Evolutionary conservation across 371 early-diverging fungal genomes (phyloP), one percentile per base, ranked within the genome.

Genomic region (Mortierella sp.): DNA sequence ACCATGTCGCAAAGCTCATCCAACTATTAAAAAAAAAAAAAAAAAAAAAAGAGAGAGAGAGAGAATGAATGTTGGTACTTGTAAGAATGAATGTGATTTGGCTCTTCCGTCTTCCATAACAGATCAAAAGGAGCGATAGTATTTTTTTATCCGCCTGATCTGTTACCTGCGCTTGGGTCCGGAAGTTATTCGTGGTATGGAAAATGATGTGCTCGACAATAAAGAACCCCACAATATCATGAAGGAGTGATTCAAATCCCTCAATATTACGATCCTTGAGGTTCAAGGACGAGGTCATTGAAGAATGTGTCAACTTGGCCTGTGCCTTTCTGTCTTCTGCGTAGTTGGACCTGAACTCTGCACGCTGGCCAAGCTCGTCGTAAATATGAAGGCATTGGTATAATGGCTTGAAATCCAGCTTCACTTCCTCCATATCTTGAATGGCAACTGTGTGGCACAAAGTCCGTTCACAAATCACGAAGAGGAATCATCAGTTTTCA

Each of bases 331-430:
- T 90, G 77, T 96, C 95, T 64, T 97, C 96, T 66, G 96, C 93
- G 74, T 94, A 99, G 52, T 91, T 90, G n/a, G 88, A 80, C 70
- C 92, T 93, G 72, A 99, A 93, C 74, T 96, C 94, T 25, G 89
- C 85, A 37, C 94, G 89, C 52, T 90, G 90, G 1, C 96, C 96
- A 11, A 99, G 88, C 19, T 96, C 94, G 65, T 94, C 94, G 76
- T 96, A 91, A 46, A 99, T 97, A 72, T 98, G 97, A 50, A 98
- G 87, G 71, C 98, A 96, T 80, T 96, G 96, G 84, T 95, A 98
- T 57, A 99, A 84, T 15, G 99, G 97, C 70, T 92, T 91, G 83
- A 98, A 95, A 77, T 98, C 96, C 62, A 99, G 87, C 25, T 92
- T 84, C 11, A 93, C 85, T 16, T 90, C 88, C 3, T 88, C 87